Conservation (phyloP, 1,284 basidiomycete species). For the Lignosus rhinocerotis region DNA sequence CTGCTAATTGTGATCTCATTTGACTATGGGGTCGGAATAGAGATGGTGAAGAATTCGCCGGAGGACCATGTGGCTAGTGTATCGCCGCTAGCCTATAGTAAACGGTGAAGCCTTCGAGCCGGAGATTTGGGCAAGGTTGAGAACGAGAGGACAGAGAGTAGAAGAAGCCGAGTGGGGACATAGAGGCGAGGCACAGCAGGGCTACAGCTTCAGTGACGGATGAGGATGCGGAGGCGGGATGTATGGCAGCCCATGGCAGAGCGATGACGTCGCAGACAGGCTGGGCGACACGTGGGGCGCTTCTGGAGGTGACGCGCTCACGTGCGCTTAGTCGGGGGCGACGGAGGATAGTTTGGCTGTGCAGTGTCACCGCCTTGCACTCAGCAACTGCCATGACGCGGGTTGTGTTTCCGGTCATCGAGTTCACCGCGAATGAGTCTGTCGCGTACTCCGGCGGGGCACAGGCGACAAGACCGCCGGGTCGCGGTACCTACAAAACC, state of each 20-base stretch:
- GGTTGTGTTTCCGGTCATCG: conserved; percentile 24
- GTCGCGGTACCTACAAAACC: conserved; percentile 33
- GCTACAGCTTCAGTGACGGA: conserved; percentile 19
- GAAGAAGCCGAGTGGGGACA: not conserved
- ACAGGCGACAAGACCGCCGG: conserved; percentile 19
- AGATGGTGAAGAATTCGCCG: not conserved
- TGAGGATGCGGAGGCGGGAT: conserved; percentile 11
- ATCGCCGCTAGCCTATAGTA: not conserved
- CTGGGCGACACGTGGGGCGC: conserved; percentile 13
- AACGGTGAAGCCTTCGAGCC: not conserved
- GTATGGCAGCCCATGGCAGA: conserved; percentile 7
- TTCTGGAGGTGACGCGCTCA: conserved; percentile 9
- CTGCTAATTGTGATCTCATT: conserved; percentile 7
- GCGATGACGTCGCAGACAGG: conserved; percentile 17
- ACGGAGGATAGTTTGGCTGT: conserved; percentile 15
- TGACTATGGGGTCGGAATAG: not conserved
- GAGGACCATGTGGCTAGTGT: not conserved
- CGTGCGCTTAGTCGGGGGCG: conserved; percentile 15
- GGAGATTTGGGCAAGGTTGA: not conserved
- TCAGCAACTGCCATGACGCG: conserved; percentile 25
- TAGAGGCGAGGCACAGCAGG: conserved; percentile 7
- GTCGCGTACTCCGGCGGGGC: conserved; percentile 20
- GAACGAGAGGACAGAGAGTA: not conserved
- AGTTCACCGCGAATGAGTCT: conserved; percentile 23
- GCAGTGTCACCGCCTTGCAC: conserved; percentile 30